Base-by-base conservation (phyloP, 2,329 filamentous ascomycete genomes). In the Aspergillus bombycis region DNA sequence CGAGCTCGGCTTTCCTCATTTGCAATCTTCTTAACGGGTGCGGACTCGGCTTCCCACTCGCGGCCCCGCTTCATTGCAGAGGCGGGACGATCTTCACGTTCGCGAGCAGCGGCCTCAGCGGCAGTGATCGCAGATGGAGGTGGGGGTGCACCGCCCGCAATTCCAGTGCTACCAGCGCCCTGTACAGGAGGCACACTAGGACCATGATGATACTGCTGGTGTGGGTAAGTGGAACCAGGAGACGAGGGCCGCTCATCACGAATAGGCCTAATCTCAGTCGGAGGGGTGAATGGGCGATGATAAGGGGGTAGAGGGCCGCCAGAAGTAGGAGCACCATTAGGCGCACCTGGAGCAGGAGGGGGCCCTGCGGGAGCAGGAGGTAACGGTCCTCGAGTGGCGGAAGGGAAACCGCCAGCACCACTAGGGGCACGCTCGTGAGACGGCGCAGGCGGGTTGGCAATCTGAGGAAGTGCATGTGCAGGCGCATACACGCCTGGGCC, bases 11-110 rank as follows among this genome's bases (percentile, higher is more conserved):
- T 93, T 77, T 97, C 94, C 6, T 98, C 94, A 45, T 89, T 96
- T 11, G 92, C 90, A 65, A 91, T 88, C 81, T 97, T 97, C 82
- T 97, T 96, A 52, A 85, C 71, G 8, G 80, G 79, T 14, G 77
- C 84, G 4, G 88, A 81, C 41, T 96, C 93, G 41, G 94, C 91
- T 69, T 98, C 95, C 94, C 95, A 97, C 73, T 98, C 95, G 56
- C 94, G 89, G 76, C 89, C 86, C 62, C 95, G 88, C 84, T 99
- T 99, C 62, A 92, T 84, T 2, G 83, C 91, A 43, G 93, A 96
- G 1, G 90, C 80, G 21, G 93, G 92, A n/a, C 93, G 87, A 48
- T 89, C 87, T 61, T 96, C 91, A 65, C 85, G 78, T 55, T 89
- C 86, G 58, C 87, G 90, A 64, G 86, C 84, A 28, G 87, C 86